Conservation (phyloP, 176 grass and related monocot genomes). For the Alopecurus myosuroides region DNA sequence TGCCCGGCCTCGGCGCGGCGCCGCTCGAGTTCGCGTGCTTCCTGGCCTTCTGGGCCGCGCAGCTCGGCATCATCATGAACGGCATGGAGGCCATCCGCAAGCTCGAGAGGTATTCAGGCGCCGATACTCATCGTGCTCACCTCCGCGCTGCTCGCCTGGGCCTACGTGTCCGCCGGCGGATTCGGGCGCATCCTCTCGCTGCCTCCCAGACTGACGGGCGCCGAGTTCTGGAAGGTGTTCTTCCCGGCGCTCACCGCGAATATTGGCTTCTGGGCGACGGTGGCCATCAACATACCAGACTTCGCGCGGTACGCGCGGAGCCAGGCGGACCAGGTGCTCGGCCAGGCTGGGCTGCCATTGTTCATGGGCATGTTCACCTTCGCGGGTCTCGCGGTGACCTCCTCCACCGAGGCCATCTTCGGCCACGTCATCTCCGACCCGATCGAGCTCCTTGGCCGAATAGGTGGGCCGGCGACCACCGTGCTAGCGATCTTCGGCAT, state of each 20-base stretch:
- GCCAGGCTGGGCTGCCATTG: conserved; percentile 71
- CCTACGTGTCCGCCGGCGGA: conserved; percentile 67
- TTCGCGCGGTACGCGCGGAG: conserved; percentile 80
- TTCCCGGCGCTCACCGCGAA: conserved; percentile 91
- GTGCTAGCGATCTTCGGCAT: conserved; percentile 82
- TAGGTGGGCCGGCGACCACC: conserved; percentile 69
- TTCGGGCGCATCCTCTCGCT: conserved; percentile 69
- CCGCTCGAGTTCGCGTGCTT: conserved; percentile 82
- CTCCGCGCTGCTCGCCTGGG: conserved; percentile 73
- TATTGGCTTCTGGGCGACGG: conserved; percentile 96
- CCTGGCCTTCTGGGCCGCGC: conserved; percentile 71
- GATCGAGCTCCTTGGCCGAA: conserved; percentile 68
- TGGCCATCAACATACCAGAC: conserved; percentile 93
- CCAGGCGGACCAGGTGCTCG: conserved; percentile 80
- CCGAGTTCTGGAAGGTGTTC: conserved; percentile 80
- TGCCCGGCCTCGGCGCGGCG: conserved; percentile 51
- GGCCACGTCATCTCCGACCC: conserved; percentile 84
- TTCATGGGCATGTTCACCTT: conserved; percentile 97
- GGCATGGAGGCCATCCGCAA: conserved; percentile 86
- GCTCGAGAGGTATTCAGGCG: conserved; percentile 82
- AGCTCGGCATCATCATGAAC: conserved; percentile 60
- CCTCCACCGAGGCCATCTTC: conserved; percentile 85
- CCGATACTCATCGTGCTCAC: conserved; percentile 70
- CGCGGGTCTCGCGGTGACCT: conserved; percentile 75
- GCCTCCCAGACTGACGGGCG: conserved; percentile 46